Evolutionary conservation across 1,284 basidiomycete genomes (phyloP), one percentile per base, ranked within the genome.

Genomic region (Bjerkandera adusta): DNA sequence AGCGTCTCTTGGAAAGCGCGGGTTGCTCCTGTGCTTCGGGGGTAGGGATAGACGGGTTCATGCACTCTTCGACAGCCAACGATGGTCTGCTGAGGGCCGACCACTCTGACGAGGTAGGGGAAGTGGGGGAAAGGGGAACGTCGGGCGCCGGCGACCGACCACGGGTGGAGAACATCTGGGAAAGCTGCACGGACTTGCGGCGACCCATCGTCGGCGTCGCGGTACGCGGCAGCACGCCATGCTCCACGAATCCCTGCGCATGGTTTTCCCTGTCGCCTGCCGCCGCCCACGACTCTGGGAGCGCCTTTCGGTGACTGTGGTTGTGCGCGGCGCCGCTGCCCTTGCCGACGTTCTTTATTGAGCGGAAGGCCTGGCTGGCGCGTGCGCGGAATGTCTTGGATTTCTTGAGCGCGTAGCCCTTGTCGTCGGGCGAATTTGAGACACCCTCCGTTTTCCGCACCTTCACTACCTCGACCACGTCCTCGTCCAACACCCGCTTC

Each of bases 381-480:
- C 80, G 75, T 16, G 71, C 70, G 53, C 68, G 77, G 58, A 85
- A 71, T 2, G 80, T 79, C 57, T 68, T 76, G 33, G 76, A 67
- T 44, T 70, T 70, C 59, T 74, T 78, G 26, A 65, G 52, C 39
- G 53, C 48, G 24, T 59, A 47, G 7, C 42, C 51, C 16, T 44
- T 52, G 6, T 59, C 56, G 5, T 47, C 53, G n/a, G 58, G 46
- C 15, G 39, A 52, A 41, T 68, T 64, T 41, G 56, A 51, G 40
- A 68, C 57, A 15, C 60, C 68, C 47, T 71, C 70, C 38, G 61
- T 59, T 47, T 79, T 71, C 52, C 75, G 71, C 45, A 86, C 75
- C 62, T 83, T 84, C 49, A 86, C 68, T 30, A 87, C 78, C 61
- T 88, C 85, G 11, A 85, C 67, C 27, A 86, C 72, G 54, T 84